Base-by-base conservation (phyloP, 1,139 yeast species). In the Saccharomyces hybrid region DNA sequence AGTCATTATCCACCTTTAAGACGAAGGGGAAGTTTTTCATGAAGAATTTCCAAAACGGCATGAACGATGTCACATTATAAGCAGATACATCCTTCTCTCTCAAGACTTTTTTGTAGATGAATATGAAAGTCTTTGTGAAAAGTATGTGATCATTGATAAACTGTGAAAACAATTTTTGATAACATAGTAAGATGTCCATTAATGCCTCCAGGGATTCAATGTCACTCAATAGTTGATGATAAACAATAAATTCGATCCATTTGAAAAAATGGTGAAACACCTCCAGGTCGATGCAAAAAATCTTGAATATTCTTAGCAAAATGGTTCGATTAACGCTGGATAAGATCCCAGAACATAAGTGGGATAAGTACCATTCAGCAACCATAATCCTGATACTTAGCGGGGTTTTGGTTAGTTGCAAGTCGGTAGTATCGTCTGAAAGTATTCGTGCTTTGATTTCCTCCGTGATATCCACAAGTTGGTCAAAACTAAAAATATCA, bases 11-110 rank as follows among this genome's bases (percentile, higher is more conserved):
- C 44, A 65, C 58, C 14, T 60, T 62, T 7, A 69, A 54, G 9
- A 63, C 64, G 44, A 57, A 55, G 5, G 69, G 57, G 52, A 66
- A 68, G 47, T 59, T 63, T 49, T 62, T 63, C 59, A 64, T 63
- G 46, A 69, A 66, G 52, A 69, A 69, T 34, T 64, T 66, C 72
- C 71, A 68, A 51, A 69, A 67, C n/a, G 63, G 62, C 61, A 62
- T 62, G 23, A 68, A 62, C 5, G 66, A 58, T 1, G 62, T 56
- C 5, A 69, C 54, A 19, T 60, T 56, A 52, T 65, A 67, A 14
- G 62, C 57, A 5, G 54, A 52, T 14, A 54, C 51, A 52, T 68
- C 68, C 34, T 57, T 65, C 4, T 57, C 57, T 31, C 59, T 59
- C 23, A 69, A 49, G 4, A 62, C 57, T 46, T 65, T 66, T 19